Percentiles rank a stretch among this genome's conserved stretches.
phyloP scores from a whole-genome alignment of 768 basidiomycete species.

The Mycena polygramma region DNA sequence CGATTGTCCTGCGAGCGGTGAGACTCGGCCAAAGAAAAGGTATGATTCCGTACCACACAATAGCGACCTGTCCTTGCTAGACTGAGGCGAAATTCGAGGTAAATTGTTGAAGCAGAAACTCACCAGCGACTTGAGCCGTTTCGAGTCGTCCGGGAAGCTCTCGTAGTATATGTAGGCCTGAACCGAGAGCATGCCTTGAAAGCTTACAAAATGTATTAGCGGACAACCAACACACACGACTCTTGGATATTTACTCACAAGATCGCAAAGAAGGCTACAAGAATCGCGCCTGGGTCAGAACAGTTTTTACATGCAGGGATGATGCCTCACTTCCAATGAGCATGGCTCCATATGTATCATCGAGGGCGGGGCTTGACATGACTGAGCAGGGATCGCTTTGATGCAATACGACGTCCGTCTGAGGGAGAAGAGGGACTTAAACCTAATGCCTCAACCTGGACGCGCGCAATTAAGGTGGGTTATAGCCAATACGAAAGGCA shows the following conservation, averaged over 20 bases:
- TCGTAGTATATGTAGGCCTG: conserved; percentile 32
- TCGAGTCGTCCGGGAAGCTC: conserved; percentile 20
- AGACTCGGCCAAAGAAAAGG: not conserved
- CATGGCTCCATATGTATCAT: conserved; percentile 20
- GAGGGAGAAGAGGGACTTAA: too few species aligned
- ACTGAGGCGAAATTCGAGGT: not conserved
- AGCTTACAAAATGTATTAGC: conserved; percentile 5
- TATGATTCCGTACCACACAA: conserved; percentile 12
- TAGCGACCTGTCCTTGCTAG: conserved; percentile 17
- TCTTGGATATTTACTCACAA: not conserved
- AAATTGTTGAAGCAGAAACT: not conserved
- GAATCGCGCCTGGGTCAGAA: too few species aligned
- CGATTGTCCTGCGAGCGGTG: conserved; percentile 23
- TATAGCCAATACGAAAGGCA: too few species aligned
- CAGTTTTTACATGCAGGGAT: not conserved
- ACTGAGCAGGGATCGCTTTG: too few species aligned
- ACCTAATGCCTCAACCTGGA: too few species aligned
- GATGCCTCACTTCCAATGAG: conserved; percentile 4
- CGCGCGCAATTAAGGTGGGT: too few species aligned
- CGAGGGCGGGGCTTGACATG: not conserved
- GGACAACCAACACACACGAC: too few species aligned
- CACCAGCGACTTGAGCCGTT: conserved; percentile 13
- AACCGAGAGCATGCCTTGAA: conserved; percentile 26
- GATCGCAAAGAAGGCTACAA: not conserved
- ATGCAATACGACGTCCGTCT: too few species aligned